Base-by-base conservation (phyloP, 768 basidiomycete genomes). In the Candolleomyces efflorescens region DNA sequence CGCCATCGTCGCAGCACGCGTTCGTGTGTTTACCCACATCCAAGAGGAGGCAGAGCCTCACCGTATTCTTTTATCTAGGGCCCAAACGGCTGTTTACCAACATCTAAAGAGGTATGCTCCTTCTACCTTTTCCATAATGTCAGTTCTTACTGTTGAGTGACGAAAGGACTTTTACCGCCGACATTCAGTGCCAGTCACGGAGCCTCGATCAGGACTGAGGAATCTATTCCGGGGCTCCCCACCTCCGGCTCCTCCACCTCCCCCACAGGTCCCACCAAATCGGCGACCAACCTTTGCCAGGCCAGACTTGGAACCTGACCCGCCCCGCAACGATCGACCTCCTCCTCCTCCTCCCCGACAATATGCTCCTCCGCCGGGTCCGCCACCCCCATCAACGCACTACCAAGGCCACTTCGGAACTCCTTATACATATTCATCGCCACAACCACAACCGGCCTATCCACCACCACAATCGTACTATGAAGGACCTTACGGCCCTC, bases 11-110 rank as follows among this genome's bases (percentile, higher is more conserved):
- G 65, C 64, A 12, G 76, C 75, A 13, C 76, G 76, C 64, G 90
- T 89, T 65, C 54, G 82, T 71, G 32, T 0, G 41, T 44, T 13
- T 6, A n/a, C 22, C 39, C 44, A 6, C 7, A 0, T 38, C 50
- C 22, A 45, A 32, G 9, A 0, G n/a, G 32, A 6, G 22, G n/a
- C 47, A 37, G n/a, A 27, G 46, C 54, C 3, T 26, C 5, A 43
- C 48, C 56, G 39, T 38, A 20, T 27, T 32, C 32, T 32, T 48
- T 9, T 22, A 27, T 56, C 23, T 48, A 90, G 88, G 79, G 68
- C 11, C 63, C 69, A 17, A 82, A 84, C 63, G 89, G 89, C 1
- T 90, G 88, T 66, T 74, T 92, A 27, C 68, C 81, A 1, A 70
- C 70, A 3, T 73, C 67, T 9, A 81, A 88, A 54, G 90, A 92